phyloP scores from a whole-genome alignment of 1,139 yeast species.

The Lodderomyces oxycetoniae region DNA sequence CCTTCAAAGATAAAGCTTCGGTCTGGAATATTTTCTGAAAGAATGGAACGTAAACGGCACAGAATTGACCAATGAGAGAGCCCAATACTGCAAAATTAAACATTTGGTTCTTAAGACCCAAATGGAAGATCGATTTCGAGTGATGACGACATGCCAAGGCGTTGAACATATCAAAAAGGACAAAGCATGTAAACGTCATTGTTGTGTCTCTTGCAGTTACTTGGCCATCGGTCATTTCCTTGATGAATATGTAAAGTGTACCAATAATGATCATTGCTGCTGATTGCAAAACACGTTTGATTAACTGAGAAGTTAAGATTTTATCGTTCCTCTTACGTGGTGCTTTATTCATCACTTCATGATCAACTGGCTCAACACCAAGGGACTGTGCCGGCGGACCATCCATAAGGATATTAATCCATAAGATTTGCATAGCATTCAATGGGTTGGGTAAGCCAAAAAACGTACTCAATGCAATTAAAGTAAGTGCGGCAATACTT shows the following conservation, averaged over 20 bases:
- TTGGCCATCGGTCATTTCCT: slow-evolving; percentile 76
- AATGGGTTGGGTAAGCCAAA: slow-evolving; percentile 91
- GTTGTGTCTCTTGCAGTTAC: slow-evolving; percentile 94
- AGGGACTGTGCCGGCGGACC: slow-evolving; percentile 98
- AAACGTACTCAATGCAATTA: slow-evolving; percentile 82
- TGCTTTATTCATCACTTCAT: slow-evolving; percentile 89
- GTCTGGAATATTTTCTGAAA: slow-evolving; percentile 91
- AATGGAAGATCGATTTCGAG: slow-evolving; percentile 71
- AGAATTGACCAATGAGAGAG: slow-evolving; percentile 83
- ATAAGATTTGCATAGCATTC: slow-evolving; percentile 95
- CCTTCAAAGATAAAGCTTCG: slow-evolving; percentile 71
- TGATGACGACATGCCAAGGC: slow-evolving; percentile 89
- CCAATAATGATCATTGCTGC: slow-evolving; percentile 71
- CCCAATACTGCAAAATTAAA: slow-evolving; percentile 91
- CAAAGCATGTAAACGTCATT: slow-evolving; percentile 98
- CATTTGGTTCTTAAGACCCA: slow-evolving; percentile 79
- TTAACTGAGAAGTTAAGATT: slow-evolving; percentile 64
- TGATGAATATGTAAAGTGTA: slow-evolving; percentile 76
- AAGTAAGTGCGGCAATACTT: slow-evolving; percentile 87
- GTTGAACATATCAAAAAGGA: slow-evolving; percentile 90
- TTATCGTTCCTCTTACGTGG: slow-evolving; percentile 84
- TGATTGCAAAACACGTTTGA: slow-evolving; percentile 69
- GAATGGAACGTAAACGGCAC: slow-evolving; percentile 90
- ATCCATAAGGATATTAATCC: slow-evolving; percentile 97
- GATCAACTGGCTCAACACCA: slow-evolving; percentile 96